Evolutionary conservation across 371 early-diverging fungal genomes (phyloP).

Genomic region (Rhizopus microsporus): DNA sequence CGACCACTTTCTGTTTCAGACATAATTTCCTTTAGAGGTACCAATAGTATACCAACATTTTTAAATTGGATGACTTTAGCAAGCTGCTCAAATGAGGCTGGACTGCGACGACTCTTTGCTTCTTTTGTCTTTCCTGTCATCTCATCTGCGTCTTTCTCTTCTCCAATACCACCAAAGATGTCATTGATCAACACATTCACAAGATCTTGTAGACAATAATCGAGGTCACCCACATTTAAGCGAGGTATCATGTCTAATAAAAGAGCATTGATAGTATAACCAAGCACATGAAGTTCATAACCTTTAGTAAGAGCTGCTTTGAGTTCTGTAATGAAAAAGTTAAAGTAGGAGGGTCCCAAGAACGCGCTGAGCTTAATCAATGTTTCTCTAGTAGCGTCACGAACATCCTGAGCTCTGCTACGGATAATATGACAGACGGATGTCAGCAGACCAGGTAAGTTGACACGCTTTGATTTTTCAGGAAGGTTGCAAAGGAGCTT

Average conservation of each 20-base stretch:
- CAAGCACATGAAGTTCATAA: slow-evolving; percentile 90
- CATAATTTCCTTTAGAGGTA: slow-evolving; percentile 88
- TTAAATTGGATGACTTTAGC: slow-evolving; percentile 66
- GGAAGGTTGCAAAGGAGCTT: slow-evolving; percentile 82
- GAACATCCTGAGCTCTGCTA: slow-evolving; percentile 79
- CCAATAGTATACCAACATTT: slow-evolving; percentile 66
- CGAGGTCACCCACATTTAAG: slow-evolving; percentile 72
- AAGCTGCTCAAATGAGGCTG: slow-evolving; percentile 81
- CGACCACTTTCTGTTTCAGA: slow-evolving; percentile 78
- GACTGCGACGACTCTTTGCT: slow-evolving; percentile 79
- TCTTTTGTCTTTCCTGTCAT: slow-evolving; percentile 89
- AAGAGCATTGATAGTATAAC: slow-evolving; percentile 85
- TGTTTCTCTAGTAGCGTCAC: slow-evolving; percentile 86
- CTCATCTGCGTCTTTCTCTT: slow-evolving; percentile 90
- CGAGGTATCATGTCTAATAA: slow-evolving; percentile 66
- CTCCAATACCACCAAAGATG: slow-evolving; percentile 87
- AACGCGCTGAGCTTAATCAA: slow-evolving; percentile 82
- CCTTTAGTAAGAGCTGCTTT: slow-evolving; percentile 79
- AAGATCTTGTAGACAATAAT: slow-evolving; percentile 72
- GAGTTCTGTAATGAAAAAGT: slow-evolving; percentile 87
- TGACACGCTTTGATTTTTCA: slow-evolving; percentile 65
- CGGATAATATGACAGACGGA: slow-evolving; percentile 85
- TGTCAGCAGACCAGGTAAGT: slow-evolving; percentile 85
- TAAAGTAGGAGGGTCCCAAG: slow-evolving; percentile 83
- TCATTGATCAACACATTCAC: slow-evolving; percentile 79